Evolutionary conservation across 495 filamentous ascomycete species (phyloP).

Genomic region (Echria macrotheca): DNA sequence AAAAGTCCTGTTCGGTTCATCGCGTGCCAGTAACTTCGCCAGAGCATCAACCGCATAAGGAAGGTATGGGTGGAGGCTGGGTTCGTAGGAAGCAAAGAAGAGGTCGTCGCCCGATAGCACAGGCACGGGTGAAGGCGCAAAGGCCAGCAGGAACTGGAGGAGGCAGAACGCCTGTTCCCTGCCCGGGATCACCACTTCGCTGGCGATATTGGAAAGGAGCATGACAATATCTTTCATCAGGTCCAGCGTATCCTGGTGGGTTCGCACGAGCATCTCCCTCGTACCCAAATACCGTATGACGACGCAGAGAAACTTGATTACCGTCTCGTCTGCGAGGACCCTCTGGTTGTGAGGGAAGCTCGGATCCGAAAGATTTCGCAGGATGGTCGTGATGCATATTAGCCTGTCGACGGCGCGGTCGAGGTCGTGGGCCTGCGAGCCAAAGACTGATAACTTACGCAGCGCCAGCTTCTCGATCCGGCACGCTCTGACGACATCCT

Average conservation of each 20-base stretch:
- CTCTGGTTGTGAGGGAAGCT: slow-evolving; percentile 58
- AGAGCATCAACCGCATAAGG: slow-evolving; percentile 83
- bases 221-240: slow-evolving; percentile 95
- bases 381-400: slow-evolving; percentile 84
- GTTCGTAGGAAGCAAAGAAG: slow-evolving; percentile 76
- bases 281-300: slow-evolving; percentile 85
- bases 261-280: slow-evolving; percentile 77
- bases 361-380: slow-evolving; percentile 84
- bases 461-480: slow-evolving; percentile 64
- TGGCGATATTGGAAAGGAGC: slow-evolving; percentile 79
- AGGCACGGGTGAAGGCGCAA: slow-evolving; percentile 69
- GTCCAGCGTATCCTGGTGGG: slow-evolving; percentile 75
- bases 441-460: slow-evolving; percentile 65
- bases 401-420: slow-evolving; percentile 82
- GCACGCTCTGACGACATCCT: slow-evolving; percentile 76
- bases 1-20: slow-evolving; percentile 83
- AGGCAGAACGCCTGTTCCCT: slow-evolving; percentile 84
- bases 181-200: slow-evolving; percentile 73
- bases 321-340: slow-evolving; percentile 62
- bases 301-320: slow-evolving; percentile 74
- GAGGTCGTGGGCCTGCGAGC: slow-evolving; percentile 72
- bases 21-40: slow-evolving; percentile 86
- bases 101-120: slow-evolving; percentile 48
- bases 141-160: slow-evolving; percentile 83
- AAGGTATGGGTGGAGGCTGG: slow-evolving; percentile 77